Base-by-base conservation (phyloP, 768 basidiomycete species). In the Pleurotus eryngii region DNA sequence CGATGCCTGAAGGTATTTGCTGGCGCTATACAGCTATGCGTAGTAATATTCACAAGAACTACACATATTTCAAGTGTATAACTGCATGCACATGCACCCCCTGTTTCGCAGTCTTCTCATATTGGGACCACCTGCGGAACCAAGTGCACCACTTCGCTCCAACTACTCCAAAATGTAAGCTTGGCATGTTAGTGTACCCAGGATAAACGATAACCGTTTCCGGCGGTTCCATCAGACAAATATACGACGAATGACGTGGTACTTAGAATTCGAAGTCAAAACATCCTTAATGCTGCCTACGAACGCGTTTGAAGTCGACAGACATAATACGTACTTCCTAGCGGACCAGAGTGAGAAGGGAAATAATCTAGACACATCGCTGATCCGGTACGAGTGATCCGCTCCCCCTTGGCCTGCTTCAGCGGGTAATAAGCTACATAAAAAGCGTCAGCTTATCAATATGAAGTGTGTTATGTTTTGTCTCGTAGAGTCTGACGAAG, bases 351-450 rank as follows among this genome's bases (percentile, higher is more conserved):
- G 20, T 45, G 17, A 20, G 18, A 20, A 20, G 15, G 18, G 46
- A 24, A 18, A 20, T 15, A 3, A 48, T 9, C 27, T 5, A 8
- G 20, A 14, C 14, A 22, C 22, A 24, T 48, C 49, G 12, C 24
- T 50, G 26, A 50, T 50, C 26, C 49, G 49, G 49, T 50, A 37
- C 49, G 49, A 35, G 24, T 50, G 49, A 50, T 50, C 49, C 49
- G 49, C 18, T 26, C n/a, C 49, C 5, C 30, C 30, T 35, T 35
- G 30, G 30, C 30, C 30, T 9, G 11, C 30, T 35, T 8, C 30
- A 35, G 30, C 9, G 24, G 20, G 27, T 30, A 4, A 7, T 6
- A 27, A 2, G 30, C 30, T 35, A 35, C 30, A 35, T 4, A 35
- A 35, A 35, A 9, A 11, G 30, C 30, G 30, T 30, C 30, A 30